A percentile compares a stretch with the other conserved stretches of the same genome.
Conservation (phyloP, 306 rosid species). For the Cicer bijugum region DNA sequence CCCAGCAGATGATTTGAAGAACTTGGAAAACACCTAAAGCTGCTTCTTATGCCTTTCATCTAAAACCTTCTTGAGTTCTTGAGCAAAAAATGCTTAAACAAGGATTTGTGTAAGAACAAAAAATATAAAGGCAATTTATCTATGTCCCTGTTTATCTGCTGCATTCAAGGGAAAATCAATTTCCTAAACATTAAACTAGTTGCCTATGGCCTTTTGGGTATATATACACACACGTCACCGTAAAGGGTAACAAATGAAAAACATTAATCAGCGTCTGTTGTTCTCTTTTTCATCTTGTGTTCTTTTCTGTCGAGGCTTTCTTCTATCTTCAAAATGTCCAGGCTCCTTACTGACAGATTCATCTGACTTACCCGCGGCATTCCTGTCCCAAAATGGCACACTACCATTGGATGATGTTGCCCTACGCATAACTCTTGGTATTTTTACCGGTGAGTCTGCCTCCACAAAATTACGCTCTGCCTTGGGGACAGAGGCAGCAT, state of each 20-base stretch:
- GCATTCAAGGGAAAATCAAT: slow-evolving; percentile 11
- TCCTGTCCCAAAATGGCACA: slow-evolving; percentile 67
- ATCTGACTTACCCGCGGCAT: slow-evolving; percentile 59
- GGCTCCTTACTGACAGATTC: slow-evolving; percentile 57
- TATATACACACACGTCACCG: slow-evolving; percentile 1
- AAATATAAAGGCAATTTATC: slow-evolving; percentile 3
- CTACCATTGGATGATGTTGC: slow-evolving; percentile 50
- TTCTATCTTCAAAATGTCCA: slow-evolving; percentile 51
- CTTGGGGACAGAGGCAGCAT: slow-evolving; percentile 50
- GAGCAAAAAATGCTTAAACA: not conserved
- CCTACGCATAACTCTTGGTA: slow-evolving; percentile 61
- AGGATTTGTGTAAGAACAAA: not conserved
- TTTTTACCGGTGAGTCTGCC: slow-evolving; percentile 55
- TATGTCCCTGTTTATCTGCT: slow-evolving; percentile 6
- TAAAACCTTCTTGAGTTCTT: not conserved
- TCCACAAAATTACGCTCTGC: slow-evolving; percentile 51
- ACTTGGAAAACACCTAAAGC: not conserved
- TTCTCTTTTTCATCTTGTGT: slow-evolving; percentile 82
- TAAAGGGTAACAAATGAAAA: not conserved
- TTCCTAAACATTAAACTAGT: not conserved
- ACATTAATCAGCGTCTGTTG: slow-evolving; percentile 51
- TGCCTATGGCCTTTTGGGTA: slow-evolving; percentile 1
- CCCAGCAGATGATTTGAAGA: not conserved
- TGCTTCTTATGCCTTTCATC: not conserved
- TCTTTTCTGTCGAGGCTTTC: slow-evolving; percentile 52